Percentiles rank a stretch among this genome's conserved stretches.
Evolutionary conservation across 768 basidiomycete species (phyloP).

Genomic region (Dioszegia aurantiaca): DNA sequence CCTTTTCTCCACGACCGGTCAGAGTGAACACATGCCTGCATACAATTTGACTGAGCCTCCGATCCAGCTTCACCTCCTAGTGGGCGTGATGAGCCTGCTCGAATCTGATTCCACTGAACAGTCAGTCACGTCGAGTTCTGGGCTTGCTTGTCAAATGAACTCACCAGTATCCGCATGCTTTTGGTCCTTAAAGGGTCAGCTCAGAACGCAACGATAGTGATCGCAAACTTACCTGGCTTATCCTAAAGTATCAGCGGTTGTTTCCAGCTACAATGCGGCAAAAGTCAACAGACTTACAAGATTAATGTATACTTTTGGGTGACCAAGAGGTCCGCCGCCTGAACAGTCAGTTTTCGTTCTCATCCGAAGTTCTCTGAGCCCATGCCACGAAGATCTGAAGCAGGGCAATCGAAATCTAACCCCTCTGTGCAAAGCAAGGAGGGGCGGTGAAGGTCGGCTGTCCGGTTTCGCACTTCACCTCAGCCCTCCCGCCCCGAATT

Average conservation of each 20-base stretch:
- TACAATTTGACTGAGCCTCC: constrained; percentile 1
- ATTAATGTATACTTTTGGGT: constrained; percentile 96
- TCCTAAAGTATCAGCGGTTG: constrained; percentile 60
- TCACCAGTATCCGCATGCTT: constrained; percentile 77
- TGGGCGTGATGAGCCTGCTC: constrained; percentile 77
- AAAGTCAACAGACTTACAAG: constrained; percentile 51
- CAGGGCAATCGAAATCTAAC: no score
- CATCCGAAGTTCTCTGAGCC: no score
- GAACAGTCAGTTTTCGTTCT: background rate
- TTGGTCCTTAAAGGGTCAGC: constrained; percentile 55
- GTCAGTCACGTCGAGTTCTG: constrained; percentile 6
- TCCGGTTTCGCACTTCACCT: background rate
- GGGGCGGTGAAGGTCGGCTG: no score
- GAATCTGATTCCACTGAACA: constrained; percentile 77
- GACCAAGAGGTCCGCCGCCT: constrained; percentile 93
- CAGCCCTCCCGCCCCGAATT: background rate
- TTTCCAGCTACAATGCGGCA: background rate
- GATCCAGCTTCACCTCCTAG: constrained; percentile 20
- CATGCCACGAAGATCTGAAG: no score
- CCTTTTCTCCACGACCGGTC: background rate
- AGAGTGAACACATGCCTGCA: background rate
- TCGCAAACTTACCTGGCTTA: constrained; percentile 61
- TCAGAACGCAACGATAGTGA: background rate
- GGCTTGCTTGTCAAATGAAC: constrained; percentile 11
- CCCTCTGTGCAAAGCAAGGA: no score